Evolutionary conservation across 768 basidiomycete genomes (phyloP), one percentile per base, ranked within the genome.

Genomic region (Stropharia rugosoannulata): DNA sequence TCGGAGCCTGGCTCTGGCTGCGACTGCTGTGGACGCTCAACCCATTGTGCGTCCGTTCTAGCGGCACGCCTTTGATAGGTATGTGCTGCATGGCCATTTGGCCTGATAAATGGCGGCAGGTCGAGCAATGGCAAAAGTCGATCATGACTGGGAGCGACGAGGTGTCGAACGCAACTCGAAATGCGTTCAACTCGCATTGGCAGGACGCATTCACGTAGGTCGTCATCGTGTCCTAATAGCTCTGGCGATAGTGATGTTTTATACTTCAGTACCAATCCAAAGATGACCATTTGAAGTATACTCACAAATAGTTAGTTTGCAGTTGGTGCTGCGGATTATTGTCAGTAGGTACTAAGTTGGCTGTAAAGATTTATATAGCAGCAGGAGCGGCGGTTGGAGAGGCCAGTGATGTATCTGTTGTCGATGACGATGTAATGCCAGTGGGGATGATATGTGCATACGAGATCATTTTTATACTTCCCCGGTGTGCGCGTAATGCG

Each of bases 111-210:
- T 70, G 70, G 16, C 69, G 56, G 43, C 70, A 72, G 2, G 61
- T 60, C 32, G 62, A 63, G 58, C 70, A 72, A 47, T 72, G 69
- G 54, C 70, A 72, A 22, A 66, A 42, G 32, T 64, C 57, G 49
- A 53, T 59, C 4, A 57, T 51, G 25, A 66, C 58, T 10, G 69
- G 70, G 22, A 68, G 67, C 0, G 58, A 57, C 1, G 53, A 38
- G 2, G 60, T 64, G 1, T 54, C 51, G 54, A 72, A 64, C 1
- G 59, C 56, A 10, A 69, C 65, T 16, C 63, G 61, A 54, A 70
- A 70, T 12, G 58, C 55, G 45, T 66, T 69, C 16, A 61, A 51
- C 19, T 60, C 64, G 53, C 70, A 71, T 38, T 71, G 67, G 54
- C 70, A 71, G 5, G 52, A 56, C 3, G 56, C 67, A 32, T 66